These are phyloP conservation scores for Immersiporthe knoxdaviesiana DNA, from an alignment of 2,329 filamentous ascomycete genomes.

Conservation along the genomic window DNA sequence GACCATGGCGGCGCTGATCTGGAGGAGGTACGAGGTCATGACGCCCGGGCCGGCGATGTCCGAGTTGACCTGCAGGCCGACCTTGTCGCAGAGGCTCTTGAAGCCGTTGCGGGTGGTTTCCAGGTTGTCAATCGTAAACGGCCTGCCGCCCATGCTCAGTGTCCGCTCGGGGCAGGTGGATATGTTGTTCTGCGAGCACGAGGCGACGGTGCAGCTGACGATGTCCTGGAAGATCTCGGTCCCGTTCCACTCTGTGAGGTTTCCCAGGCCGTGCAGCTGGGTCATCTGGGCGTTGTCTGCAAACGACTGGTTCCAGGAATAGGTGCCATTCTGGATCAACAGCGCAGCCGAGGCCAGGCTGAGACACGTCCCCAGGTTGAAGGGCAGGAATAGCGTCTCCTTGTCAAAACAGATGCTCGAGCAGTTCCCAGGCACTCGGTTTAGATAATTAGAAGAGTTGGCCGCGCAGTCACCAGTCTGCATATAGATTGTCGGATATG, in stretches of 20 bases:
- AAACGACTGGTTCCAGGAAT: neutral
- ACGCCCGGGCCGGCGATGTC: slow-evolving; percentile 21
- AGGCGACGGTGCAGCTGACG: slow-evolving; percentile 9
- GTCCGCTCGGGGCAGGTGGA: neutral
- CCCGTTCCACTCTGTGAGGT: slow-evolving; percentile 17
- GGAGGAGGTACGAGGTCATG: slow-evolving; percentile 18
- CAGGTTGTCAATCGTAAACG: neutral
- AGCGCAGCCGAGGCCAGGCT: slow-evolving; percentile 11
- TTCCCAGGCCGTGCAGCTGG: neutral
- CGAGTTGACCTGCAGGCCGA: slow-evolving; percentile 15
- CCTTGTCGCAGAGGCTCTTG: neutral
- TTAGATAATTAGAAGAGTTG: neutral
- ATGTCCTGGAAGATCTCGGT: slow-evolving; percentile 2
- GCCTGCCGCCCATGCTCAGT: neutral
- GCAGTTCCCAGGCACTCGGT: neutral
- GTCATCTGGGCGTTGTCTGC: neutral
- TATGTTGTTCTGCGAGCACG: slow-evolving; percentile 10
- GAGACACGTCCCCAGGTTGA: slow-evolving; percentile 13
- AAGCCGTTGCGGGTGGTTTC: neutral
- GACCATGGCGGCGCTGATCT: slow-evolving; percentile 2
- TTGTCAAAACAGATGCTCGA: slow-evolving; percentile 10
- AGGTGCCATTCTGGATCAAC: slow-evolving; percentile 8
- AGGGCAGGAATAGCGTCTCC: slow-evolving; percentile 16
- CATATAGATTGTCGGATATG: neutral
- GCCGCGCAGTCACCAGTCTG: neutral